phyloP scores from a whole-genome alignment of 352 stramenopile species.

The Sclerospora graminicola region DNA sequence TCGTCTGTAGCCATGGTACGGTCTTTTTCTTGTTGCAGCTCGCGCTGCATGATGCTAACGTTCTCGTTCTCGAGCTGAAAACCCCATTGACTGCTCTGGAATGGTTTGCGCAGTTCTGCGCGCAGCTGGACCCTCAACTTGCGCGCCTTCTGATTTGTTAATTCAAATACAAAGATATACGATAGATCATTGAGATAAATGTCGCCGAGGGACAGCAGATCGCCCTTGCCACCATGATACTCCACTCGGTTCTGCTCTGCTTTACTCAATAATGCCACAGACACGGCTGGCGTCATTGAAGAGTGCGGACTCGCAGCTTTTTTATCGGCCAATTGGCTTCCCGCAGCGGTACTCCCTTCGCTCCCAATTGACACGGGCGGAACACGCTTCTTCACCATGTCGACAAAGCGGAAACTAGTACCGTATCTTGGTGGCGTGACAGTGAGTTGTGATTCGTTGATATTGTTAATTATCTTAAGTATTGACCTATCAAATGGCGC shows the following conservation, averaged over 20 bases:
- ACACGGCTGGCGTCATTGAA: conserved; percentile 23
- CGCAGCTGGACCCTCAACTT: conserved; percentile 52
- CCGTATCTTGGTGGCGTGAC: too few relatives aligned
- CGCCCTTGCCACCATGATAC: conserved; percentile 37
- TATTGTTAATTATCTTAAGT: too few relatives aligned
- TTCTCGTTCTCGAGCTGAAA: conserved; percentile 88
- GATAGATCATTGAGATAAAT: conserved; percentile 85
- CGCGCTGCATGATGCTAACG: conserved; percentile 39
- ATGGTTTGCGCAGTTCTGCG: conserved; percentile 72
- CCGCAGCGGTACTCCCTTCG: conserved; percentile 1
- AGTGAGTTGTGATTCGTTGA: too few relatives aligned
- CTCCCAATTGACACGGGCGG: conserved; percentile 2
- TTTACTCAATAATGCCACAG: conserved; percentile 57
- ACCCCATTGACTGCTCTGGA: conserved; percentile 58
- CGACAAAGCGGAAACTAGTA: conserved; percentile 2
- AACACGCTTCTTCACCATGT: conserved; percentile 27
- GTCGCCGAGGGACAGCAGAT: conserved; percentile 59
- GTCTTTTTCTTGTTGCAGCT: conserved; percentile 25
- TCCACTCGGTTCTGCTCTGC: conserved; percentile 37
- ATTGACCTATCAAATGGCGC: too few relatives aligned
- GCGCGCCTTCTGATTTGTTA: conserved; percentile 50
- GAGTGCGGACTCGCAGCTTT: background rate
- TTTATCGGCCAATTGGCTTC: background rate
- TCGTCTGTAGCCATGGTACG: conserved; percentile 28
- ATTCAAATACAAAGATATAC: conserved; percentile 72